A percentile compares a stretch with the other conserved stretches of the same genome.
phyloP scores from a whole-genome alignment of 371 early-diverging fungal genomes.

The Nosema muscidifuracis region DNA sequence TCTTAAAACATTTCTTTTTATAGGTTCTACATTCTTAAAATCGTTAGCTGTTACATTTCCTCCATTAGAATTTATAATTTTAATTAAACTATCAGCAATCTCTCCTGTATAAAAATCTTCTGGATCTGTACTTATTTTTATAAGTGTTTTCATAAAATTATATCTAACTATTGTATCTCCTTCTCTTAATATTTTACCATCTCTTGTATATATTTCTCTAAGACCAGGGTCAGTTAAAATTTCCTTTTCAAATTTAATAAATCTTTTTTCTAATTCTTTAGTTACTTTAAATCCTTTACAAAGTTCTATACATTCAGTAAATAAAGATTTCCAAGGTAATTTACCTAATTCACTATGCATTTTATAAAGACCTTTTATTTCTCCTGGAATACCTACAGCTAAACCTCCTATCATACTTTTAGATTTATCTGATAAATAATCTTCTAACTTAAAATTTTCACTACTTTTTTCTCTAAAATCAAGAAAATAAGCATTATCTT shows the following conservation, averaged over 20 bases:
- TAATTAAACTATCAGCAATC: slow-evolving; percentile 71
- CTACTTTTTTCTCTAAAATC: slow-evolving; percentile 82
- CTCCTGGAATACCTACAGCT: slow-evolving; percentile 80
- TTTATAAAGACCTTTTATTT: slow-evolving; percentile 73
- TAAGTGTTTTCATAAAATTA: slow-evolving; percentile 72
- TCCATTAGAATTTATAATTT: slow-evolving; percentile 67
- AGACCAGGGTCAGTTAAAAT: slow-evolving; percentile 65
- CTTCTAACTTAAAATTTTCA: slow-evolving; percentile 66
- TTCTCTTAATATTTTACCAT: slow-evolving; percentile 65
- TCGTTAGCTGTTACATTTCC: slow-evolving; percentile 77
- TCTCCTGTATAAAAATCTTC: slow-evolving; percentile 76
- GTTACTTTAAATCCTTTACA: slow-evolving; percentile 69
- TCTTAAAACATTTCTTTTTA: slow-evolving; percentile 67
- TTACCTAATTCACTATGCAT: slow-evolving; percentile 72
- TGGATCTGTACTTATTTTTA: slow-evolving; percentile 72
- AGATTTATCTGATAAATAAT: slow-evolving; percentile 69
- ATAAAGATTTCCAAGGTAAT: slow-evolving; percentile 70
- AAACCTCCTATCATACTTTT: slow-evolving; percentile 70
- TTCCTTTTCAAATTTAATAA: slow-evolving; percentile 43
- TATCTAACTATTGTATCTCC: slow-evolving; percentile 71
- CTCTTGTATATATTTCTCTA: slow-evolving; percentile 69
- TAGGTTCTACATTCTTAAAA: slow-evolving; percentile 68
- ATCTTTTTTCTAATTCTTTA: slow-evolving; percentile 65
- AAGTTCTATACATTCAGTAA: slow-evolving; percentile 72
- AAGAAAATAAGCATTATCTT: slow-evolving; percentile 60